These are phyloP conservation scores for Haematococcus lacustris DNA, from an alignment of 139 green algal species.

Conservation along the genomic window DNA sequence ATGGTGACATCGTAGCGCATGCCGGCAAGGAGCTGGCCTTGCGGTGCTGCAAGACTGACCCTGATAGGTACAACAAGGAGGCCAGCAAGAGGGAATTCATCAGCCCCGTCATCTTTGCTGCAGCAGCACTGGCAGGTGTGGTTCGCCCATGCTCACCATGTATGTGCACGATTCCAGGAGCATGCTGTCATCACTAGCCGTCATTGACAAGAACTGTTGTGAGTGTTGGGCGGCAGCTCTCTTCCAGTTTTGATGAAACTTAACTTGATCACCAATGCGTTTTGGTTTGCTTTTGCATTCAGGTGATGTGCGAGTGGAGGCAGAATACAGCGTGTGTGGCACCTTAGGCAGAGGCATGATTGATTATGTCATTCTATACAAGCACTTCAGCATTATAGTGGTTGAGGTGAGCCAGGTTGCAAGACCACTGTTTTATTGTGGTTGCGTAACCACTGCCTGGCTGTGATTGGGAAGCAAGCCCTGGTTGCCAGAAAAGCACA, in stretches of 20 bases:
- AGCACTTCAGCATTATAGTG: constrained; percentile 5
- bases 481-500: neutral
- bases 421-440: neutral
- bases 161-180: neutral
- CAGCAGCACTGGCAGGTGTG: constrained; percentile 9
- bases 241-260: neutral
- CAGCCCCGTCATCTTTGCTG: constrained; percentile 7
- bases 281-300: neutral
- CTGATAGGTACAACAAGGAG: neutral
- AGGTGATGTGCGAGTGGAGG: neutral
- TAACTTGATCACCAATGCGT: neutral
- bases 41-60: constrained; percentile 1
- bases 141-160: neutral
- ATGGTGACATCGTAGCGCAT: constrained; percentile 6
- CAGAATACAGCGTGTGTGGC: constrained; percentile 2
- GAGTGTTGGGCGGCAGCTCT: neutral
- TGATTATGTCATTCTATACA: neutral
- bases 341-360: constrained; percentile 1
- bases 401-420: constrained; percentile 4
- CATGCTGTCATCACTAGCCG: neutral
- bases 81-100: constrained; percentile 10
- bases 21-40: neutral
- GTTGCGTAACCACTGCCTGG: neutral
- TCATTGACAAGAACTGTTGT: constrained; percentile 1
- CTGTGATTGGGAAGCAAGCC: neutral